Evolutionary conservation across 2,329 filamentous ascomycete species (phyloP), one percentile per base, ranked within the genome.

Genomic region (Ascochyta rabiei): DNA sequence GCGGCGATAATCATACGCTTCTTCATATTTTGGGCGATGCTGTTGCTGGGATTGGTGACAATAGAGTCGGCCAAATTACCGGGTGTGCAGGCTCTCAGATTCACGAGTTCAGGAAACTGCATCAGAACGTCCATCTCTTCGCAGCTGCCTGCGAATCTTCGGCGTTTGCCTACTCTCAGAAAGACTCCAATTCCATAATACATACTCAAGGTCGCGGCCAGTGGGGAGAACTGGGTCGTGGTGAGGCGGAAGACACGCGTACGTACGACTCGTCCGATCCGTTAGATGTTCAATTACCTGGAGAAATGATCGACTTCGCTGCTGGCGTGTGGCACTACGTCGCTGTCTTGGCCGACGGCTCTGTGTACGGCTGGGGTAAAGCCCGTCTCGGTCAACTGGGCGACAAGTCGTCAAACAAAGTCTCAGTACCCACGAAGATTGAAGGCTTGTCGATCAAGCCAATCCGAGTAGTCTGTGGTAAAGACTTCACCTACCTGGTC

Each of bases 1-100:
- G 90, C 7, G 93, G 93, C 4, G 93, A 93, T 1, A 97, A 97
- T 68, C 93, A 97, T 73, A 96, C 91, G 0, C 76, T 97, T 4
- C 72, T 96, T 9, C 78, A 92, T 10, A 84, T 83, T n/a, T 68
- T 78, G 4, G 70, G 79, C 23, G 87, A 88, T 0, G 63, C 76
- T 1, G 77, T 93, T 0, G 89, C 85, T 67, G 86, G 84, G 66
- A 82, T 86, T 40, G 92, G 92, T 1, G 84, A 87, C 54, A 79
- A 84, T 69, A 69, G 60, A 7, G 76, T 81, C 62, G 76, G 77
- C 6, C 76, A 82, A 35, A 31, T 46, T 28, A 16, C 39, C 5
- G 19, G 31, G 5, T 9, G 23, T 37, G 39, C 42, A 16, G 33
- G 12, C 24, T n/a, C 40, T 18, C 28, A 28, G 15, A n/a, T 49